A percentile compares a stretch with the other conserved stretches of the same genome.
These are phyloP conservation scores for Suzukiozyma palmioleophila DNA, from an alignment of 1,139 yeast genomes.

Conservation along the genomic window DNA sequence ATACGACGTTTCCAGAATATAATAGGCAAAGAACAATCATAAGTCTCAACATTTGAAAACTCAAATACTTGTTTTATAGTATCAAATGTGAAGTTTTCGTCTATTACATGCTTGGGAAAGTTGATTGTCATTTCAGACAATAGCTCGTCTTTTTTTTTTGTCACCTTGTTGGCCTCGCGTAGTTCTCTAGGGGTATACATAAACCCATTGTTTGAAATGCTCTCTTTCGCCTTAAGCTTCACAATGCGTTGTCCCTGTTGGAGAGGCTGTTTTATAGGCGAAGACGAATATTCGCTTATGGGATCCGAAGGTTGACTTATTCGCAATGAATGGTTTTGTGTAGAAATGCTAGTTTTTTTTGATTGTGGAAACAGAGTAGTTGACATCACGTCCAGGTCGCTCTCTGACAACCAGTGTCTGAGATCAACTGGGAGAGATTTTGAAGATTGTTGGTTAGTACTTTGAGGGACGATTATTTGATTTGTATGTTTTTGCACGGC, in stretches of 20 bases:
- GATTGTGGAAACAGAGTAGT: neutral
- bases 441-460: too few relatives aligned
- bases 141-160: constrained; percentile 47
- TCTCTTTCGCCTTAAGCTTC: constrained; percentile 2
- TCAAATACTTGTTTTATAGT: neutral
- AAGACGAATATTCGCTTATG: constrained; percentile 7
- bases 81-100: constrained; percentile 1
- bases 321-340: neutral
- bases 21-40: constrained; percentile 18
- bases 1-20: constrained; percentile 35
- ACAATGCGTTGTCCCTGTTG: constrained; percentile 5
- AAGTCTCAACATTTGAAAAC: constrained; percentile 4
- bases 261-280: constrained; percentile 8
- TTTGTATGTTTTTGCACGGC: too few relatives aligned
- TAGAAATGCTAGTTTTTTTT: neutral
- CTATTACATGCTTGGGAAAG: constrained; percentile 13
- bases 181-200: constrained; percentile 27
- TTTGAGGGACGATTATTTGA: too few relatives aligned
- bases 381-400: constrained; percentile 7
- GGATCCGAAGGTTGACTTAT: constrained; percentile 7
- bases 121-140: constrained; percentile 46
- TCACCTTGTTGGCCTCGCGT: constrained; percentile 47
- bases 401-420: constrained; percentile 11
- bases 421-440: constrained; percentile 5
- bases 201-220: constrained; percentile 5